phyloP scores from a whole-genome alignment of 305 asterid genomes.

The Fraxinus platypoda region DNA sequence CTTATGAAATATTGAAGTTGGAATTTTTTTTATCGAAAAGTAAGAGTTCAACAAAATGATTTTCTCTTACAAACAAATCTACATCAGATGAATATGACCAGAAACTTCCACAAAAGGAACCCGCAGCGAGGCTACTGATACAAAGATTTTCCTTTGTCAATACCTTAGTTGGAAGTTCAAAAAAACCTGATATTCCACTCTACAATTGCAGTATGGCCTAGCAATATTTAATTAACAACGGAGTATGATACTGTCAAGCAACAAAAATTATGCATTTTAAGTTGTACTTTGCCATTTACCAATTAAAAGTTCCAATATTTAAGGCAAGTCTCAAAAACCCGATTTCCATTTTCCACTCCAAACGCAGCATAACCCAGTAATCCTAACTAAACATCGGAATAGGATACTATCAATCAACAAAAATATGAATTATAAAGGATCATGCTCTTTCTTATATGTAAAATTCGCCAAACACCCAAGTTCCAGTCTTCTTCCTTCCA shows the following conservation, averaged over 20 bases:
- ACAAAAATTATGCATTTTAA: background rate
- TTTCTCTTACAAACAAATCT: background rate
- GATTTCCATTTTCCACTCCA: background rate
- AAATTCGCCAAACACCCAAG: background rate
- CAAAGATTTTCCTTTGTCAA: background rate
- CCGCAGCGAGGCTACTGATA: background rate
- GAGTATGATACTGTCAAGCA: conserved; percentile 12
- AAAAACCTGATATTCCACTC: background rate
- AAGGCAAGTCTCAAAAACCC: background rate
- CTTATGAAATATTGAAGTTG: background rate
- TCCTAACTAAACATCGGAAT: background rate
- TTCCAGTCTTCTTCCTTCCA: background rate
- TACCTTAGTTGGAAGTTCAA: background rate
- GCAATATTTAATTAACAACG: background rate
- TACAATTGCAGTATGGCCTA: background rate
- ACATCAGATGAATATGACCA: background rate
- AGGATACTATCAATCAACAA: background rate
- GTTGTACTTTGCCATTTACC: background rate
- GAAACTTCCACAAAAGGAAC: background rate
- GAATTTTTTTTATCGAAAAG: background rate
- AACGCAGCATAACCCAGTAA: background rate
- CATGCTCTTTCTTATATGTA: background rate
- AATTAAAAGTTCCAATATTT: background rate
- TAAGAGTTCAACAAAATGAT: background rate
- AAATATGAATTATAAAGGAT: background rate